Evolutionary conservation across 2,329 filamentous ascomycete genomes (phyloP).

Genomic region (Cyclaneusma minus): DNA sequence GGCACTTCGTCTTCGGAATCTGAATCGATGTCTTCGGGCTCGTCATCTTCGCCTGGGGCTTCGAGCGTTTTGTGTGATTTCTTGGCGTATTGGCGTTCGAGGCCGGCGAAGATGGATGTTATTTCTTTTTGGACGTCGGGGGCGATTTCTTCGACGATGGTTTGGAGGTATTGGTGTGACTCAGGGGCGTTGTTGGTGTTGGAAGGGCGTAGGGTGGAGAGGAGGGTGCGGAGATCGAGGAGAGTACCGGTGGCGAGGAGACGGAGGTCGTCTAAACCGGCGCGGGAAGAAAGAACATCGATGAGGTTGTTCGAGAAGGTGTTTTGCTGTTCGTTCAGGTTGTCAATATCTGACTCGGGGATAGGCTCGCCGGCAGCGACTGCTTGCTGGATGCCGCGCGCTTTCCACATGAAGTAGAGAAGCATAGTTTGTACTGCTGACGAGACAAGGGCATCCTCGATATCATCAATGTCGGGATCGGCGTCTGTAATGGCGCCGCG

Average conservation of each 20-base stretch:
- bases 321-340: conserved; percentile 37
- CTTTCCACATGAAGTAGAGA: conserved; percentile 95
- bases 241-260: conserved; percentile 60
- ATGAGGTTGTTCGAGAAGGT: conserved; percentile 48
- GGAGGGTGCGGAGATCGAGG: conserved; percentile 70
- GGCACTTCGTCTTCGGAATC: conserved; percentile 42
- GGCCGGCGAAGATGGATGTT: conserved; percentile 59
- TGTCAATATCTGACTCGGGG: conserved; percentile 40
- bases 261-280: conserved; percentile 62
- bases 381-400: conserved; percentile 39
- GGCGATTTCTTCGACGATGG: conserved; percentile 55
- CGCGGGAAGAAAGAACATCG: conserved; percentile 49
- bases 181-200: conserved; percentile 23
- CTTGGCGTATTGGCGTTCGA: conserved; percentile 66
- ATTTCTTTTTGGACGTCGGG: conserved; percentile 48
- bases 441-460: conserved; percentile 65
- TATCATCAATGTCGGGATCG: conserved; percentile 54
- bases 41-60: conserved; percentile 56
- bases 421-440: conserved; percentile 62
- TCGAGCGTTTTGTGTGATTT: conserved; percentile 46
- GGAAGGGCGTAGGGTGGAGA: conserved; percentile 51
- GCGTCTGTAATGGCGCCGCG: conserved; percentile 57
- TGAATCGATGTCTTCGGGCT: conserved; percentile 49
- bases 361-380: conserved; percentile 39
- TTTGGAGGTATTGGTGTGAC: conserved; percentile 37